phyloP scores from a whole-genome alignment of 2,329 filamentous ascomycete species.

The Aspergillus unguis region DNA sequence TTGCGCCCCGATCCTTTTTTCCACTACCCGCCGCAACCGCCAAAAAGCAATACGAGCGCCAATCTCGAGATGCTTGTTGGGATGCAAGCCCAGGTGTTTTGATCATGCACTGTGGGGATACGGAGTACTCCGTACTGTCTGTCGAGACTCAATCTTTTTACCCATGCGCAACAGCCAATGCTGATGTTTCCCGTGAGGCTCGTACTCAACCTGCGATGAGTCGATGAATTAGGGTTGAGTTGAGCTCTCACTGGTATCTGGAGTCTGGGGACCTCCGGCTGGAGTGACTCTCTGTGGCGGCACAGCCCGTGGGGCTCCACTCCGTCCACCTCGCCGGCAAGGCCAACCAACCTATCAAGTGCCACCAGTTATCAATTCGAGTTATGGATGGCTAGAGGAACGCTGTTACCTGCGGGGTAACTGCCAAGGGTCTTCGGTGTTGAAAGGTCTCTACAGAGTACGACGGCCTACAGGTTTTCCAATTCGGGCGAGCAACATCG shows the following conservation, averaged over 20 bases:
- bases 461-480: background rate
- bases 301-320: conserved; percentile 11
- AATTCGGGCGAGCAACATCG: background rate
- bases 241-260: too few species aligned
- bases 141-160: background rate
- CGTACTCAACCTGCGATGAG: too few species aligned
- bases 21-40: conserved; percentile 19
- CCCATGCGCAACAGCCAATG: background rate
- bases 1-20: conserved; percentile 1
- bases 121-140: background rate
- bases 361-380: background rate
- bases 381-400: background rate
- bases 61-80: background rate
- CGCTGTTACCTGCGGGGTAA: conserved; percentile 2
- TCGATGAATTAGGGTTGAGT: too few species aligned
- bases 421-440: background rate
- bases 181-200: background rate
- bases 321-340: conserved; percentile 8
- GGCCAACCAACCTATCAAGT: conserved; percentile 1
- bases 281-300: conserved; percentile 1
- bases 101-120: background rate
- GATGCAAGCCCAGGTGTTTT: background rate
- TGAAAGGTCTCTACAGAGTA: background rate
- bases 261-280: too few species aligned
- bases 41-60: conserved; percentile 1